These are phyloP conservation scores for Aspergillus heteromorphus DNA, from an alignment of 495 filamentous ascomycete genomes.

Conservation along the genomic window DNA sequence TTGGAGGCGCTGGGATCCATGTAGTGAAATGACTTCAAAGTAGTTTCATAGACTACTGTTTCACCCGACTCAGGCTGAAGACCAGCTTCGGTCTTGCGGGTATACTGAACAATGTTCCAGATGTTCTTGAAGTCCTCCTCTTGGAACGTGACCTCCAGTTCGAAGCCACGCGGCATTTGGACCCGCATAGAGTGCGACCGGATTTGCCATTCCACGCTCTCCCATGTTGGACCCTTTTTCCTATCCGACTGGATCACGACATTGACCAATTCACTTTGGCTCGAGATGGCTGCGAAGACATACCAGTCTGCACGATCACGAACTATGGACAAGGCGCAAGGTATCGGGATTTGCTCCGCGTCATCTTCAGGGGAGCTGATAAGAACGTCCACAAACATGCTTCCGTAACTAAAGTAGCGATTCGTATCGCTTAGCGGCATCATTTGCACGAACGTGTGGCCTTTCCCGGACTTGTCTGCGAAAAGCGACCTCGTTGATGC, in stretches of 20 bases:
- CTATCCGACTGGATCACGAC: constrained; percentile 66
- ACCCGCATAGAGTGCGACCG: constrained; percentile 56
- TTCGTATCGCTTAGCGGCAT: constrained; percentile 69
- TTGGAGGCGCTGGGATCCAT: constrained; percentile 62
- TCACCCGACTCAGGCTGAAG: constrained; percentile 64
- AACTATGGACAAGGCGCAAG: constrained; percentile 66
- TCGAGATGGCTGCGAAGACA: constrained; percentile 63
- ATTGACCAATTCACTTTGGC: constrained; percentile 69
- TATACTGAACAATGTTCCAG: constrained; percentile 78
- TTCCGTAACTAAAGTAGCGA: constrained; percentile 66
- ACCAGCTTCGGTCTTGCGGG: constrained; percentile 61
- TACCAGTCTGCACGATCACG: constrained; percentile 62
- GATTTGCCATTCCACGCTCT: constrained; percentile 70
- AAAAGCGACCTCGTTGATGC: constrained; percentile 46
- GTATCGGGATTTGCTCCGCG: constrained; percentile 57
- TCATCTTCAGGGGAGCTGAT: constrained; percentile 62
- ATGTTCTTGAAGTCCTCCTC: constrained; percentile 70
- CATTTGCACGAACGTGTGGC: constrained; percentile 51
- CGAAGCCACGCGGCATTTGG: constrained; percentile 62
- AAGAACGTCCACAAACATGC: constrained; percentile 63
- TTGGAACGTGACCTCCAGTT: constrained; percentile 60
- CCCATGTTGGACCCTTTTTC: constrained; percentile 66
- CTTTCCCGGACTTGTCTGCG: constrained; percentile 29
- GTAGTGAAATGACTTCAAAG: constrained; percentile 65
- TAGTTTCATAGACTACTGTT: constrained; percentile 55